Percentiles rank a stretch among this genome's conserved stretches.
Evolutionary conservation across 345 rosid species (phyloP).

Genomic region (Aurinia saxatilis): DNA sequence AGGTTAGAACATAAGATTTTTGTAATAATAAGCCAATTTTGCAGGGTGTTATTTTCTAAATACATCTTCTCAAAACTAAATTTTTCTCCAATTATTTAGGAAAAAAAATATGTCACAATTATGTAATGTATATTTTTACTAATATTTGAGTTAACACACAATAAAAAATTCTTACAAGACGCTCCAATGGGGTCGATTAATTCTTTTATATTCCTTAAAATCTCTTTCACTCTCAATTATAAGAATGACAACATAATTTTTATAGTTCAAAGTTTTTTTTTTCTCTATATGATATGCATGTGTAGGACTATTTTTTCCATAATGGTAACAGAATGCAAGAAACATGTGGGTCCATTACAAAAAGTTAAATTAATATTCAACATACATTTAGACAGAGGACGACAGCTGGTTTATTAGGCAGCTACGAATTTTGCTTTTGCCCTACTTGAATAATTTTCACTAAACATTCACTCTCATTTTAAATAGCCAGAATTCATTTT

Average conservation of each 20-base stretch:
- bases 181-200: conserved; percentile 8
- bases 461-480: conserved; percentile 8
- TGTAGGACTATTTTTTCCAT: conserved; percentile 19
- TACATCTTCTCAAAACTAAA: background rate
- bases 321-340: conserved; percentile 25
- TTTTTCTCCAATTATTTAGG: background rate
- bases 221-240: background rate
- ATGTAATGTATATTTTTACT: background rate
- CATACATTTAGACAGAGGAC: conserved; percentile 23
- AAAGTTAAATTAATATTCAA: conserved; percentile 22
- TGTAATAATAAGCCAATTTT: too few species aligned
- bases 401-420: conserved; percentile 32
- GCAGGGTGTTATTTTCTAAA: too few species aligned
- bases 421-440: conserved; percentile 22
- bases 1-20: background rate
- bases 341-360: conserved; percentile 27
- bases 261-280: too few species aligned
- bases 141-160: conserved; percentile 1
- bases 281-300: background rate
- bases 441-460: conserved; percentile 19
- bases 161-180: conserved; percentile 12
- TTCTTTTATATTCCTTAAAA: conserved; percentile 10
- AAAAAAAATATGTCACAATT: background rate
- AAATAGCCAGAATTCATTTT: background rate
- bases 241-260: too few species aligned